phyloP scores from a whole-genome alignment of 78 protist genomes.

The Dictyostelium discoideum region DNA sequence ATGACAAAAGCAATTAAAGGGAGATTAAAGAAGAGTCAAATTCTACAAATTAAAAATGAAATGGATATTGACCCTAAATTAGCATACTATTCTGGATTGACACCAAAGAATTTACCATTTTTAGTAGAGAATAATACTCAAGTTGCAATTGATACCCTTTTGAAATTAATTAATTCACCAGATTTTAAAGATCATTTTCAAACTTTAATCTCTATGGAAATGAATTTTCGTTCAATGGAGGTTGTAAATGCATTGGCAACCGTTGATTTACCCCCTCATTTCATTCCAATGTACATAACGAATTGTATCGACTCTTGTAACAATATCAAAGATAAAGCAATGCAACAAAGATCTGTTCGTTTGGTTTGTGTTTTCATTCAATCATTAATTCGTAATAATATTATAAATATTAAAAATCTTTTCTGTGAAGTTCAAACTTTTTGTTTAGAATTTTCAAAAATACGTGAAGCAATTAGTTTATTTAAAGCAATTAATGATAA shows the following conservation, averaged over 20 bases:
- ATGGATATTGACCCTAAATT: slow-evolving; percentile 60
- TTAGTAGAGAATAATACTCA: slow-evolving; percentile 93
- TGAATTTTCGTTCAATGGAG: slow-evolving; percentile 88
- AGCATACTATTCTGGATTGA: slow-evolving; percentile 87
- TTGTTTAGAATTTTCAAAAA: slow-evolving; percentile 86
- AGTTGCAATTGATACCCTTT: slow-evolving; percentile 91
- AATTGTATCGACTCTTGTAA: slow-evolving; percentile 93
- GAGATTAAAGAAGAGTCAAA: slow-evolving; percentile 40
- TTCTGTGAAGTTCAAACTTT: slow-evolving; percentile 84
- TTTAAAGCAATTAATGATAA: slow-evolving; percentile 53
- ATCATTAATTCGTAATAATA: slow-evolving; percentile 92
- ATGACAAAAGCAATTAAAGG: slow-evolving; percentile 69
- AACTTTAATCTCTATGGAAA: slow-evolving; percentile 94
- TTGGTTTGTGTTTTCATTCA: slow-evolving; percentile 95
- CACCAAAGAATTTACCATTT: slow-evolving; percentile 84
- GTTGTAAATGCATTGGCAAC: slow-evolving; percentile 94
- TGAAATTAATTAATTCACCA: slow-evolving; percentile 81
- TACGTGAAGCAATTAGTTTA: slow-evolving; percentile 73
- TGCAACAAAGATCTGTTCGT: slow-evolving; percentile 88
- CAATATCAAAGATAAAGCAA: slow-evolving; percentile 81
- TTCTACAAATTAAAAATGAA: slow-evolving; percentile 52
- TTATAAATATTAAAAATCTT: slow-evolving; percentile 86
- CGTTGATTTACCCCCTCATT: slow-evolving; percentile 90
- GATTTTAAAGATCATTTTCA: slow-evolving; percentile 84
- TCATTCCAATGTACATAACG: slow-evolving; percentile 91